Base-by-base conservation (phyloP, 2,329 filamentous ascomycete genomes). In the Aspergillus cejpii region DNA sequence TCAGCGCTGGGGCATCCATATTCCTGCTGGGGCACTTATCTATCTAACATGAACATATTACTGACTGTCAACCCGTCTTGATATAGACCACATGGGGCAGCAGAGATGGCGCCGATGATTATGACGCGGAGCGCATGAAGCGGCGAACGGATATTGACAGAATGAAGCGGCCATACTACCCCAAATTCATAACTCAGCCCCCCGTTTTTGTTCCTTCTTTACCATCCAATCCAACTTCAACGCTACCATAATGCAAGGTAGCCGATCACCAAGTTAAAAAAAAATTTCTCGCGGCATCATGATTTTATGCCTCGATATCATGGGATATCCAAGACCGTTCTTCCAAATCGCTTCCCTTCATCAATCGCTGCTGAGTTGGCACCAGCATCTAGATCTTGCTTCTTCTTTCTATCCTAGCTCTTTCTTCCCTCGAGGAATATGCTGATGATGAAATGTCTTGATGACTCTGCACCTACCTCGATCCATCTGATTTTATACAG, bases 41-140 rank as follows among this genome's bases (percentile, higher is more conserved):
- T n/a, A n/a, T n/a, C n/a, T n/a, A n/a, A n/a, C n/a, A n/a, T 24
- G 23, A 24, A 24, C 23, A 24, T 8, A 5, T 24, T 8, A 8
- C 23, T 24, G 23, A 24, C 23, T 24, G 23, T 38, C 11, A n/a
- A 2, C 12, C 36, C n/a, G n/a, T n/a, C 17, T 26, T 39, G 26
- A 39, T 41, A 47, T 63, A 96, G 90, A 96, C 90, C 36, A 91
- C 89, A 41, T 96, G 90, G 90, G 90, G 90, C 62, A 95, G 88
- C 70, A 84, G 90, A 68, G 87, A 88, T 58, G 90, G 92, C 58
- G 90, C 88, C 62, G 90, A 96, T 68, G 78, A 84, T 55, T 85
- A 94, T 67, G 85, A 94, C 67, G 78, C 77, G 52, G 76, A 81
- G 56, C 82, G 85, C 61, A 81, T 87, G 73, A 78, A 66, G 51